Evolutionary conservation across 129 eudicot genomes (phyloP).

Genomic region (Escallonia rubra): DNA sequence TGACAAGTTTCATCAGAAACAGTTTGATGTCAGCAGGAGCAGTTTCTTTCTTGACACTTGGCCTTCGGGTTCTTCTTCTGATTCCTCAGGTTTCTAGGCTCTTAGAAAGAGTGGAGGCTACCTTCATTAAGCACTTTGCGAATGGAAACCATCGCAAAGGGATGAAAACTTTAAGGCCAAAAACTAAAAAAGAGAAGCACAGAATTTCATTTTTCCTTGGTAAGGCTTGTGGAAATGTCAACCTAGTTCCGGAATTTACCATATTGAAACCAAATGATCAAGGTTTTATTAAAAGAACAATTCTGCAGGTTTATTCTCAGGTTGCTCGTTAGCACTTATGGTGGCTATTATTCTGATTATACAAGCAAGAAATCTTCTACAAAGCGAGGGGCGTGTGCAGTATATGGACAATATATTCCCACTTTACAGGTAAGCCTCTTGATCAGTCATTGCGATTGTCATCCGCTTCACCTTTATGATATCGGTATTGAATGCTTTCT

Average conservation of each 20-base stretch:
- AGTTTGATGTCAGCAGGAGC: background rate
- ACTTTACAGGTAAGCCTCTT: slow-evolving; percentile 25
- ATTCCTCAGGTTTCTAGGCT: slow-evolving; percentile 40
- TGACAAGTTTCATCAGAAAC: background rate
- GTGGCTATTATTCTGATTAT: slow-evolving; percentile 36
- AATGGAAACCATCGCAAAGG: slow-evolving; percentile 59
- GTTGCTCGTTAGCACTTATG: slow-evolving; percentile 60
- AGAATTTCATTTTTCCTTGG: slow-evolving; percentile 52
- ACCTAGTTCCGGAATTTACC: too few relatives aligned
- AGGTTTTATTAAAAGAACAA: background rate
- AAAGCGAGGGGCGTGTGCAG: slow-evolving; percentile 28
- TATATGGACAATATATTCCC: slow-evolving; percentile 60
- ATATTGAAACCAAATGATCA: too few relatives aligned
- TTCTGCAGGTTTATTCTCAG: slow-evolving; percentile 54
- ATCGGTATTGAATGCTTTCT: background rate
- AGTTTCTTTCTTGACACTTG: background rate
- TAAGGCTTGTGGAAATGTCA: slow-evolving; percentile 6
- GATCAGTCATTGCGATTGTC: background rate
- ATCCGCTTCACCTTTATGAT: background rate
- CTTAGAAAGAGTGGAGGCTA: slow-evolving; percentile 50
- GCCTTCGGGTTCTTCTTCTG: background rate
- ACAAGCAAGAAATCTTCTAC: slow-evolving; percentile 34
- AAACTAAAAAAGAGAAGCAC: slow-evolving; percentile 48
- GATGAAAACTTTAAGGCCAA: slow-evolving; percentile 41
- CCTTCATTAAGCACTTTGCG: slow-evolving; percentile 53